Percentiles rank a stretch among this genome's conserved stretches.
phyloP scores from a whole-genome alignment of 225 moss, liverwort and hornwort species.

The Rhytidiadelphus loreus region DNA sequence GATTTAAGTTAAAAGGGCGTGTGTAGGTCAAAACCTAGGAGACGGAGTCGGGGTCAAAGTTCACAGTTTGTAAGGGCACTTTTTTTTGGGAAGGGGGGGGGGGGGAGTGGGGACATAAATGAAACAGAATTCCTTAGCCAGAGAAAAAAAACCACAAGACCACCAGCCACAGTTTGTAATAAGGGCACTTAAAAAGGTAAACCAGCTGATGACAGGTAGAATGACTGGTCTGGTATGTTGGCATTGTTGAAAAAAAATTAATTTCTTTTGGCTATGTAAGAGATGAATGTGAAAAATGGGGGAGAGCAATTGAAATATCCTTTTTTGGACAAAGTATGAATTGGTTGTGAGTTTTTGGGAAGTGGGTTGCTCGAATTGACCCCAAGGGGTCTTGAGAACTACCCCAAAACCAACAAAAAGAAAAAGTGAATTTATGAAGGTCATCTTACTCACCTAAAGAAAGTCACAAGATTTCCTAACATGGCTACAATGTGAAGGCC shows the following conservation, averaged over 20 bases:
- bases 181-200: too few species aligned
- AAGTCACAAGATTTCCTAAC: fast-evolving
- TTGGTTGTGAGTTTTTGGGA: not conserved
- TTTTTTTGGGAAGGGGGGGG: too few species aligned
- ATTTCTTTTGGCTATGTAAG: fast-evolving
- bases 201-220: too few species aligned
- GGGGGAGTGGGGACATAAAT: too few species aligned
- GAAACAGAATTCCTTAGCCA: too few species aligned
- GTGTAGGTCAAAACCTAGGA: not conserved
- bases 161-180: too few species aligned
- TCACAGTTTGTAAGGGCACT: not conserved
- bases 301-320: not conserved
- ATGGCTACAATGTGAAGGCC: fast-evolving
- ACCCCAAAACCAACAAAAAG: not conserved
- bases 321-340: not conserved
- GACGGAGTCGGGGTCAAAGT: not conserved
- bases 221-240: too few species aligned
- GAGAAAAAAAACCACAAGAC: too few species aligned
- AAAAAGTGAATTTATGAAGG: not conserved
- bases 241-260: too few species aligned
- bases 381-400: too few species aligned
- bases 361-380: too few species aligned
- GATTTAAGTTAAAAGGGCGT: not conserved
- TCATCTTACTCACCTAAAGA: not conserved
- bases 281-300: not conserved